Base-by-base conservation (phyloP, 208 protist species). In the Acanthamoeba royreba region DNA sequence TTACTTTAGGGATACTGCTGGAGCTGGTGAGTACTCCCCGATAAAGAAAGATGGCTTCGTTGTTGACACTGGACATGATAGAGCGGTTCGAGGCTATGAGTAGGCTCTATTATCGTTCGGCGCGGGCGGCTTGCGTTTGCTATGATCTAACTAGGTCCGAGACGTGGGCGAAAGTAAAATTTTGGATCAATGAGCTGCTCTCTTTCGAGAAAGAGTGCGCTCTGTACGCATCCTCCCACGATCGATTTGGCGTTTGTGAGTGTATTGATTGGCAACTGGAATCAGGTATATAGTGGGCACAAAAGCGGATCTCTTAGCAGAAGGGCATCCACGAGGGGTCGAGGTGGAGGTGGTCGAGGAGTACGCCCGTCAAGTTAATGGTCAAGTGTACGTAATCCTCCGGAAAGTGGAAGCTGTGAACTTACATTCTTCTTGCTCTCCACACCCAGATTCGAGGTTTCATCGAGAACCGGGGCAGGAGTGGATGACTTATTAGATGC, bases 11-110 rank as follows among this genome's bases (percentile, higher is more conserved):
- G 90, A 93, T 28, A 93, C 90, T 7, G 90, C 90, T 47, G 90
- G 90, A 43, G 83, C 83, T 74, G 83, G 83, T 90, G 33, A 7
- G 79, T 58, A 13, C 40, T 13, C 40, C 31, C 79, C 40, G 11
- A 13, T 28, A 74, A 40, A 74, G 11, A 40, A 40, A 40, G 55
- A 25, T 66, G 4, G 9, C 5, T 66, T 5, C 4, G 4, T 5
- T 66, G 55, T 25, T 66, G 38, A n/a, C 13, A 33, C 63, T 13
- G 8, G 8, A 40, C 35, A 38, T 19, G 4, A 5, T 35, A 93
- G 90, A 93, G 40, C 90, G 90, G 4, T 93, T 72, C 40, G 90
- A 93, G 61, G 61, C 47, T 22, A 93, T 93, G 90, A 79, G 52
- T 46, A 55, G 90, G n/a, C 47, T 93, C n/a, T 93, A 93, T 25